Evolutionary conservation across 441 rosid species (phyloP), one percentile per base, ranked within the genome.

Genomic region (Populus hybrid): DNA sequence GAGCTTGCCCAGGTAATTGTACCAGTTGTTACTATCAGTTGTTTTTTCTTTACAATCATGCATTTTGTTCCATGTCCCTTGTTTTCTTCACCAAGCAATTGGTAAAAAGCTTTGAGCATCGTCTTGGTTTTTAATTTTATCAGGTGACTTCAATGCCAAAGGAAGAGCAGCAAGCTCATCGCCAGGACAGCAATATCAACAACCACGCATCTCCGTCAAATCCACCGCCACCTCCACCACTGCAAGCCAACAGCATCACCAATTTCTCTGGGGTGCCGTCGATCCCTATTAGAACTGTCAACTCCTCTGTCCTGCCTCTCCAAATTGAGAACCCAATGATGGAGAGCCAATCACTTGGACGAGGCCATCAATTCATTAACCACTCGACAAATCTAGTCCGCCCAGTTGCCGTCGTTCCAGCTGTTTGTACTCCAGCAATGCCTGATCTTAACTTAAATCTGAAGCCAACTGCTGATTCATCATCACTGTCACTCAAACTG

Each of bases 401-500:
- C 30, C 84, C 89, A 1, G 46, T 82, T n/a, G 82, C 90, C 18
- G 57, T 76, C 23, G 67, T 77, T 57, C 84, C 84, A 36, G 78
- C 85, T 38, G 76, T 81, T 57, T 80, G 14, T 18, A 16, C 81
- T 50, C 23, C 85, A 8, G 69, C 67, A 16, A 28, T 79, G 36
- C 76, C 81, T n/a, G 88, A 90, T 80, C 86, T 89, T 38, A 85
- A 84, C 82, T 77, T 90, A 64, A 85, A 87, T 75, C 75, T 84
- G 84, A 81, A 77, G 32, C 21, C 87, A 8, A 24, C 73, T 0
- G 34, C 20, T 6, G 85, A 79, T 2, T 72, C 84, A 20, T 76
- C 88, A 12, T 76, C 91, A 6, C 65, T 92, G 77, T 85, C 95
- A 5, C 92, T 88, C 53, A 83, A 84, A 82, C 86, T 89, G 72